Evolutionary conservation across 192 early-diverging fungal genomes (phyloP).

Genomic region (Entrophospora sp.): DNA sequence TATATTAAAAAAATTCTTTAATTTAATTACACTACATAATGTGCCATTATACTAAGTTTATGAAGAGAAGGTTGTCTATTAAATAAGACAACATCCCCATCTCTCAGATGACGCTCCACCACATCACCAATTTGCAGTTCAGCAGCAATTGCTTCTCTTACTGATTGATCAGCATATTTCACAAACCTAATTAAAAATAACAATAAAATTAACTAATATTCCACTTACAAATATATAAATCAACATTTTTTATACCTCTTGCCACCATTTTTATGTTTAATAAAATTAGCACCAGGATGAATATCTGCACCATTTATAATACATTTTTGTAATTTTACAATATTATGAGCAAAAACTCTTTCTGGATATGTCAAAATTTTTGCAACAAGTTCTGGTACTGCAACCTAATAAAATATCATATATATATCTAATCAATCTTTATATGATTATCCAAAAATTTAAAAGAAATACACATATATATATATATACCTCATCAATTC

Average conservation of each 20-base stretch:
- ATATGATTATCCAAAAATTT: too few species aligned
- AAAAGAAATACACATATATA: too few species aligned
- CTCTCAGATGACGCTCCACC: slow-evolving; percentile 89
- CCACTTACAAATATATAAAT: background rate
- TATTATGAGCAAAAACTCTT: slow-evolving; percentile 83
- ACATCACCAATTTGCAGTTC: slow-evolving; percentile 81
- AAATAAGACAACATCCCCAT: slow-evolving; percentile 95
- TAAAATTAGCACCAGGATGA: slow-evolving; percentile 89
- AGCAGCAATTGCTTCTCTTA: slow-evolving; percentile 34
- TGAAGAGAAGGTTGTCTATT: slow-evolving; percentile 99
- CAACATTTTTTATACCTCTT: slow-evolving; percentile 23
- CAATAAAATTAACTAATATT: background rate
- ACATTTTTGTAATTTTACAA: slow-evolving; percentile 62
- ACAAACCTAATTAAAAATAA: slow-evolving; percentile 40
- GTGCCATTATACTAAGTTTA: slow-evolving; percentile 94
- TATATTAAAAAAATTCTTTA: slow-evolving; percentile 15
- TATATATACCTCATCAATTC: slow-evolving; percentile 85
- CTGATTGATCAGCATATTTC: slow-evolving; percentile 63
- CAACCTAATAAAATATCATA: slow-evolving; percentile 51
- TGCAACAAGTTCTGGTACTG: slow-evolving; percentile 84
- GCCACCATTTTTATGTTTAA: slow-evolving; percentile 43
- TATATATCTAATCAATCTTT: too few species aligned
- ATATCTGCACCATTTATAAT: slow-evolving; percentile 82
- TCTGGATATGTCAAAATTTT: slow-evolving; percentile 95
- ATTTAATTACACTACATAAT: slow-evolving; percentile 54